Base-by-base conservation (phyloP, 2,329 filamentous ascomycete species). In the Ophiostoma piceae region DNA sequence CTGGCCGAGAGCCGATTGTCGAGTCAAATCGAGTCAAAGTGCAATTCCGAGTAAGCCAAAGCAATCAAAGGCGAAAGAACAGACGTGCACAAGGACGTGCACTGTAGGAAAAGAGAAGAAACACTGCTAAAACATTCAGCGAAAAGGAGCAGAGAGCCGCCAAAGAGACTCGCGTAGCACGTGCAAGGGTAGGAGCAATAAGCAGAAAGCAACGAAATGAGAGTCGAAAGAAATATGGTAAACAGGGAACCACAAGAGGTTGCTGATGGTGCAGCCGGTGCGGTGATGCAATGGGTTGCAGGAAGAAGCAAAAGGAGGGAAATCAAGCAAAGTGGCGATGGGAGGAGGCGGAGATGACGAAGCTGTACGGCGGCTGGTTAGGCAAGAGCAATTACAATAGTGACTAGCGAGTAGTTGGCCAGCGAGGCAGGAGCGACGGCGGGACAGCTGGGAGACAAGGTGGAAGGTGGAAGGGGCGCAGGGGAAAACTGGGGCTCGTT, bases 331-430 rank as follows among this genome's bases (percentile, higher is more conserved):
- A 19, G 64, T 65, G 43, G 69, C 32, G 69, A 68, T 70, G 64
- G 32, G 37, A 66, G 41, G 29, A 37, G 5, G 37, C 47, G 39
- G 62, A 69, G 71, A 73, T 73, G 73, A 72, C 73, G 73, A 73
- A 73, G 71, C 73, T 72, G 62, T 60, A 41, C 22, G 54, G 66
- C 57, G 47, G 67, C 22, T 26, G 51, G 29, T 57, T 57, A 16
- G 51, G 22, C 51, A 41, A 41, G 39, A 41, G 39, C 39, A 41
- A 41, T 41, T 41, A 41, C 39, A 14, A 41, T 41, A 26, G 57
- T 62, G 12, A 29, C 51, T 57, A 41, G 11, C 11, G 39, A 41
- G 43, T 35, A 54, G 32, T 43, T 39, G 32, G 29, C 47, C 66
- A 51, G 41, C 4, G 41, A 54, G 29, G 66, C 47, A 67, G 43